A percentile compares a stretch with the other conserved stretches of the same genome.
Conservation (phyloP, 768 basidiomycete genomes). For the Hydnum rufescens region DNA sequence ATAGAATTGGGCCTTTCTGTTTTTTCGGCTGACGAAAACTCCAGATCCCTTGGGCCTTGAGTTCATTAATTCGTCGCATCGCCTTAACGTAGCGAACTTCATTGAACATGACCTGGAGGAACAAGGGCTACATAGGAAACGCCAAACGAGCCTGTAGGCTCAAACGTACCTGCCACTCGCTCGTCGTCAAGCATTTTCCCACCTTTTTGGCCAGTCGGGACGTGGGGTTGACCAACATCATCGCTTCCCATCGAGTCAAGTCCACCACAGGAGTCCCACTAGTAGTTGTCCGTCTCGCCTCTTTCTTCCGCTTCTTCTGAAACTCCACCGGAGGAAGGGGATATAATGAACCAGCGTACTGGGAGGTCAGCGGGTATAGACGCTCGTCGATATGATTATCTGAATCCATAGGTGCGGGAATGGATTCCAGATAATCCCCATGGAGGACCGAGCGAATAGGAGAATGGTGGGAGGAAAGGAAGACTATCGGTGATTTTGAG, state of each 20-base stretch:
- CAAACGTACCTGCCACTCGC: slow-evolving; percentile 59
- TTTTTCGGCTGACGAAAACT: slow-evolving; percentile 91
- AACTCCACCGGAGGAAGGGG: slow-evolving; percentile 8
- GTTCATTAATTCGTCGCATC: slow-evolving; percentile 62
- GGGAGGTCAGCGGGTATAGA: slow-evolving; percentile 8
- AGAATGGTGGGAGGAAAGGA: not conserved
- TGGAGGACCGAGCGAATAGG: not conserved
- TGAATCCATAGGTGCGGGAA: not conserved
- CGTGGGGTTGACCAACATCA: slow-evolving; percentile 57
- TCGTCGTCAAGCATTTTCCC: slow-evolving; percentile 56
- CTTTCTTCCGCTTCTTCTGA: slow-evolving; percentile 2
- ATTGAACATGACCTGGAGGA: slow-evolving; percentile 45
- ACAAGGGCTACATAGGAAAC: slow-evolving; percentile 1
- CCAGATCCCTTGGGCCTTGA: slow-evolving; percentile 71
- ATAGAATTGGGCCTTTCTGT: slow-evolving; percentile 58
- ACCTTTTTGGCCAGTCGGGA: slow-evolving; percentile 49
- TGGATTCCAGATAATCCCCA: not conserved
- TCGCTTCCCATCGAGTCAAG: slow-evolving; percentile 44
- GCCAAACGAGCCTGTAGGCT: not conserved
- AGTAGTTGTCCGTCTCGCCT: slow-evolving; percentile 8
- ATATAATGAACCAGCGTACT: slow-evolving; percentile 10
- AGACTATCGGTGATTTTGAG: not conserved
- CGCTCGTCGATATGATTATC: not conserved
- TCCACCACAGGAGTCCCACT: slow-evolving; percentile 23
- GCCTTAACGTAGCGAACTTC: slow-evolving; percentile 64